phyloP scores from a whole-genome alignment of 768 basidiomycete genomes.

The Rubroboletus pulcherrimus region DNA sequence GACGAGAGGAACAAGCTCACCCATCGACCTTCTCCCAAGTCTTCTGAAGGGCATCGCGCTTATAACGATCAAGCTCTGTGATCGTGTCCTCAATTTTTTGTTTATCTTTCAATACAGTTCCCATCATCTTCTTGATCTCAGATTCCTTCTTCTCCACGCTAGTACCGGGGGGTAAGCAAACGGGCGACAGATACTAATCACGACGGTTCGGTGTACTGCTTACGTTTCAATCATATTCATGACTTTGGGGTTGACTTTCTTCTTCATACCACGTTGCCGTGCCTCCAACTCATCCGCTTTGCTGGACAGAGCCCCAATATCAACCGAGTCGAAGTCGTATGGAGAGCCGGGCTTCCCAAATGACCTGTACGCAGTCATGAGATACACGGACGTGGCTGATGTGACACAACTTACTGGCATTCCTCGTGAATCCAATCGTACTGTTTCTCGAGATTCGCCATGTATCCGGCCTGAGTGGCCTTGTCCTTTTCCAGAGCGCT shows the following conservation, averaged over 20 bases:
- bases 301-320: constrained; percentile 55
- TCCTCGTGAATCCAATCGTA: constrained; percentile 89
- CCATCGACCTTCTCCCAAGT: constrained; percentile 96
- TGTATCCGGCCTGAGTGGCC: constrained; percentile 45
- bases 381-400: neutral
- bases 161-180: constrained; percentile 1
- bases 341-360: constrained; percentile 80
- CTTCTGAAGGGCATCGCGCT: constrained; percentile 87
- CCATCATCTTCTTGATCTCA: constrained; percentile 82
- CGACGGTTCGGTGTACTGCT: constrained; percentile 19
- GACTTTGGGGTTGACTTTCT: constrained; percentile 93
- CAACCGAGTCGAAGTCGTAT: constrained; percentile 72
- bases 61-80: constrained; percentile 87
- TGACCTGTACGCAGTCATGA: constrained; percentile 42
- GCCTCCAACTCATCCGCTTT: constrained; percentile 73
- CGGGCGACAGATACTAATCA: neutral
- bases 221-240: constrained; percentile 95
- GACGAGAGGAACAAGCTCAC: constrained; percentile 41
- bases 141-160: constrained; percentile 94
- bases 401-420: constrained; percentile 57
- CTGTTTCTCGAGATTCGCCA: constrained; percentile 71
- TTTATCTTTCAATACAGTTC: constrained; percentile 87
- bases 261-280: constrained; percentile 83
- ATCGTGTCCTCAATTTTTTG: constrained; percentile 94
- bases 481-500: constrained; percentile 62